Evolutionary conservation across 1,284 basidiomycete genomes (phyloP).

Genomic region (Ganoderma multipileum): DNA sequence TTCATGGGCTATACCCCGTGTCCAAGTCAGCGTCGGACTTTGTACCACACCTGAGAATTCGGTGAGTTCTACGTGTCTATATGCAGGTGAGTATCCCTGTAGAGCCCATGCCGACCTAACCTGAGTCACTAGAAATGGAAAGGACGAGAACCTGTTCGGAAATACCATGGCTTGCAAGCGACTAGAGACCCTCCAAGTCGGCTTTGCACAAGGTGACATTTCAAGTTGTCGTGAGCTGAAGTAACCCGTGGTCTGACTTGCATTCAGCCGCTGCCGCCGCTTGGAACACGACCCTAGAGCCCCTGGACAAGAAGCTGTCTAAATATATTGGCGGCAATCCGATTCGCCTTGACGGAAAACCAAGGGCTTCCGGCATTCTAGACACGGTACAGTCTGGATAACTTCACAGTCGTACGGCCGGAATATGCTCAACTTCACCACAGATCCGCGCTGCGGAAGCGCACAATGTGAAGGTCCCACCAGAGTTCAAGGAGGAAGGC

Average conservation of each 20-base stretch:
- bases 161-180: conserved; percentile 74
- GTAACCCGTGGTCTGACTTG: background rate
- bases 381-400: conserved; percentile 64
- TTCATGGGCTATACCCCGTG: conserved; percentile 74
- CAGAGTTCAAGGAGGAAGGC: conserved; percentile 69
- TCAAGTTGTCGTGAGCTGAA: background rate
- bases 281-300: conserved; percentile 71
- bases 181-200: conserved; percentile 65
- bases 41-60: conserved; percentile 60
- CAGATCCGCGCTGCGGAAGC: conserved; percentile 73
- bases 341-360: conserved; percentile 77
- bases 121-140: conserved; percentile 55
- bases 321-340: conserved; percentile 77
- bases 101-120: background rate
- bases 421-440: background rate
- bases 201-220: conserved; percentile 61
- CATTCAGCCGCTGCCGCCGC: conserved; percentile 65
- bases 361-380: conserved; percentile 80
- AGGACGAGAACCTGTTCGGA: conserved; percentile 78
- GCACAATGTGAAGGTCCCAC: conserved; percentile 73
- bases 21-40: conserved; percentile 52
- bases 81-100: conserved; percentile 5
- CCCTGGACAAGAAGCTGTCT: conserved; percentile 68
- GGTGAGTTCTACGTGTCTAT: conserved; percentile 46
- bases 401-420: background rate